Evolutionary conservation across 2,329 filamentous ascomycete genomes (phyloP), one percentile per base, ranked within the genome.

Genomic region (Calonectria pseudoturangicola): DNA sequence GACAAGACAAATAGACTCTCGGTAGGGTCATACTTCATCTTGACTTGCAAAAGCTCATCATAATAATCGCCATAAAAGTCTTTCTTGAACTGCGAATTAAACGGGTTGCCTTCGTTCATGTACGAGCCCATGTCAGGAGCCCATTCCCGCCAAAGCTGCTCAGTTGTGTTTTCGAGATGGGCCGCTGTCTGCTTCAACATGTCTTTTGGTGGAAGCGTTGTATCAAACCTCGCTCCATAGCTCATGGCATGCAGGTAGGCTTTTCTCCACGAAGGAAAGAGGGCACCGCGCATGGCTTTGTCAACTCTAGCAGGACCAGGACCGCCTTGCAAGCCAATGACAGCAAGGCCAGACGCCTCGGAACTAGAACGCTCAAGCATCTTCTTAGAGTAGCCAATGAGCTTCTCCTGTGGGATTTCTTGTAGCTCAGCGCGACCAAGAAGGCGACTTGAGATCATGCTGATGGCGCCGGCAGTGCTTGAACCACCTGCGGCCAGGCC

Each of bases 21-120:
- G 1, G 56, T 62, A 3, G 56, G 56, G 18, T 62, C 56, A 25
- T 62, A 62, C 9, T 62, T 62, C 21, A 39, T 62, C n/a, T 62
- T 62, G 2, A 62, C 15, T n/a, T 62, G 3, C 36, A 62, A 8
- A 1, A 62, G 9, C 15, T 43, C n/a, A 10, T 62, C 36, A n/a
- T 62, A 62, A 25, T 33, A 43, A 28, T 16, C 39, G 6, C 56
- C 56, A 16, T 62, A 62, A 36, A 62, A 62, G 12, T 62, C 56
- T 15, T 43, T 62, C 13, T 62, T 43, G 36, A 62, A 62, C 8
- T 62, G 12, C 1, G 36, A 18, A 12, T 62, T 62, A 21, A 41
- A 62, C 12, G 56, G 56, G 36, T 62, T 62, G 12, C 56, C 56
- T n/a, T 62, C 56, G 36, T 62, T 62, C 56, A 62, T 62, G 36